phyloP scores from a whole-genome alignment of 208 protist species.

The Angomonas ambiguus region DNA sequence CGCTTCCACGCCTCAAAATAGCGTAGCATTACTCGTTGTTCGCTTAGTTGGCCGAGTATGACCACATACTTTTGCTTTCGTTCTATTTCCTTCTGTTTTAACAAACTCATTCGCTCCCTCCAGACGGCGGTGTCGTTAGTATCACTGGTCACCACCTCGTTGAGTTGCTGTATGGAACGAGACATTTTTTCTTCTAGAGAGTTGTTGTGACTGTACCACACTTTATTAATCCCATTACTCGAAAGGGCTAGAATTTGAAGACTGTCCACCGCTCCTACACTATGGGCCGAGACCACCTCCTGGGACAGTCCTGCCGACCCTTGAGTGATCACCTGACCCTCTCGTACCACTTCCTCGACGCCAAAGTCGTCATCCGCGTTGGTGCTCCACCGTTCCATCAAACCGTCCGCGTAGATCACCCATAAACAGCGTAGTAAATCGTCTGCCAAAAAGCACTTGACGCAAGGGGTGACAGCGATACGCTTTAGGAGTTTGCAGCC shows the following conservation, averaged over 20 bases:
- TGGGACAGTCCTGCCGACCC: not conserved
- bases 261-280: slow-evolving; percentile 58
- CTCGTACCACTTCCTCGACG: slow-evolving; percentile 69
- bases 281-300: slow-evolving; percentile 30
- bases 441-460: slow-evolving; percentile 54
- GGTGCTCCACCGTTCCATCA: slow-evolving; percentile 82
- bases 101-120: slow-evolving; percentile 36
- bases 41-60: slow-evolving; percentile 52
- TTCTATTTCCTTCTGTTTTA: slow-evolving; percentile 56
- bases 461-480: slow-evolving; percentile 46
- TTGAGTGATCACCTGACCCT: slow-evolving; percentile 22
- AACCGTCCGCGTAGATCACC: slow-evolving; percentile 71
- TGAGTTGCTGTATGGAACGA: slow-evolving; percentile 42
- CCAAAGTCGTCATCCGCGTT: slow-evolving; percentile 83
- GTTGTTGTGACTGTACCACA: slow-evolving; percentile 83
- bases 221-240: slow-evolving; percentile 84
- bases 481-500: slow-evolving; percentile 36
- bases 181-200: slow-evolving; percentile 54
- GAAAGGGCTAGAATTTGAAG: slow-evolving; percentile 76
- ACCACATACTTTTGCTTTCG: slow-evolving; percentile 53
- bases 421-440: slow-evolving; percentile 55
- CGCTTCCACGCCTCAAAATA: slow-evolving; percentile 59
- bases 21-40: slow-evolving; percentile 47
- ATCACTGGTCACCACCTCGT: slow-evolving; percentile 68
- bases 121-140: slow-evolving; percentile 63